A percentile compares a stretch with the other conserved stretches of the same genome.
Conservation (phyloP, 2,329 filamentous ascomycete genomes). For the Amauroascus niger region DNA sequence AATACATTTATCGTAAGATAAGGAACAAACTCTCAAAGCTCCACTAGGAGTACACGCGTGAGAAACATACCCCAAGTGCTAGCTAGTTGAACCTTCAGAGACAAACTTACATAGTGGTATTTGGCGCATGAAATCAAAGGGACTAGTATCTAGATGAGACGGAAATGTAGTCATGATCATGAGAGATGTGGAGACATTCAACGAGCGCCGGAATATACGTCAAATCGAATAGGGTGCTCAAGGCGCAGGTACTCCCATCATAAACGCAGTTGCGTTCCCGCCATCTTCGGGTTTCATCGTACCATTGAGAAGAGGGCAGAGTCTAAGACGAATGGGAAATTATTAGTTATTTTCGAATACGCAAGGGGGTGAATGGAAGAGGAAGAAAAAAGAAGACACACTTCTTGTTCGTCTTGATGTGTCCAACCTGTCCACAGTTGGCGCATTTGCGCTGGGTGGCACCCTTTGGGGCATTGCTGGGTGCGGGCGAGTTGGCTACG, state of each 20-base stretch:
- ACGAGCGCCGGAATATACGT: not conserved
- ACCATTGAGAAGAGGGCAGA: constrained; percentile 78
- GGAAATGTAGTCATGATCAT: not conserved
- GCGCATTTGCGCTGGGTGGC: constrained; percentile 76
- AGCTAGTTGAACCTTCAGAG: not conserved
- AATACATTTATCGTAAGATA: not conserved
- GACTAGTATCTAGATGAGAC: not conserved
- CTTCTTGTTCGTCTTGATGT: constrained; percentile 99
- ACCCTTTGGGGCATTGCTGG: constrained; percentile 45
- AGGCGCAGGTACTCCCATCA: constrained; percentile 35
- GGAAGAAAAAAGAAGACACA: constrained; percentile 37
- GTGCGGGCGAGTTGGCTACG: constrained; percentile 37
- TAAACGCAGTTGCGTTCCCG: constrained; percentile 39
- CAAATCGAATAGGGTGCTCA: not conserved
- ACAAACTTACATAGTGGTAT: not conserved
- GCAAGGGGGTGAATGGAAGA: not conserved
- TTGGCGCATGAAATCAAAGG: not conserved
- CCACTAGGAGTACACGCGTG: not conserved
- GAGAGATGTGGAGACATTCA: not conserved
- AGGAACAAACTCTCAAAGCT: not conserved
- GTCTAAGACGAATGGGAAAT: constrained; percentile 40
- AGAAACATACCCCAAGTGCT: not conserved
- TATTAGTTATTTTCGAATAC: constrained; percentile 16
- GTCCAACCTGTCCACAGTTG: constrained; percentile 90
- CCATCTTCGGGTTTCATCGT: constrained; percentile 54